Evolutionary conservation across 352 stramenopile species (phyloP), one percentile per base, ranked within the genome.

Genomic region (Salisapilia sapeloensis): DNA sequence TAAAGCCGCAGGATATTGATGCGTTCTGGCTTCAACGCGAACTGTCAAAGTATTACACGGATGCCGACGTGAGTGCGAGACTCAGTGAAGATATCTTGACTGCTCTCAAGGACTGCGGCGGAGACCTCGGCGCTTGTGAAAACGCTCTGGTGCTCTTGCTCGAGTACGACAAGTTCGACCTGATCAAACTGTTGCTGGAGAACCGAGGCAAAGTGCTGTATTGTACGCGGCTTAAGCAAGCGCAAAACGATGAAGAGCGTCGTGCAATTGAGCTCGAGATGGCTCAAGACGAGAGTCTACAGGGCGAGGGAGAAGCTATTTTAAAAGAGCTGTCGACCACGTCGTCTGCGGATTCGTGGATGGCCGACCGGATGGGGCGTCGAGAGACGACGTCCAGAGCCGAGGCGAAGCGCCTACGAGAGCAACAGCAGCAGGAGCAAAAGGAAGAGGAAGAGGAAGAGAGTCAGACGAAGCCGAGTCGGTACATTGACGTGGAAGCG

Each of bases 81-180:
- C 48, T 98, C 4, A 86, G 92, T 0, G 87, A 96, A 34, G 65
- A 97, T 33, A 86, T 98, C 19, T 35, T 91, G 24, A 38, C 26
- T 13, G 71, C 86, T 23, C 22, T 91, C 8, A 63, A 62, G 24
- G 69, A 87, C 37, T 53, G 53, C 4, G 65, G 61, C 0, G 60
- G 45, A 18, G 74, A 90, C 31, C 40, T 90, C 12, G 82, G 75
- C 38, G 65, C 70, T 24, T 97, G 89, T 42, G 95, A 99, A 50
- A 99, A 98, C 58, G 76, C 89, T 35, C 74, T 99, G 1, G 80
- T 99, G 23, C 51, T 97, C 26, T 47, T 99, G 4, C 56, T 99
- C 25, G 94, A 96, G 40, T 97, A 98, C 52, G 95, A 99, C 56
- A 96, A 98, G 42, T 98, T 99, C 47, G 92, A 98, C 24, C 96